phyloP scores from a whole-genome alignment of 768 basidiomycete genomes.

The Cyclocybe cylindracea region DNA sequence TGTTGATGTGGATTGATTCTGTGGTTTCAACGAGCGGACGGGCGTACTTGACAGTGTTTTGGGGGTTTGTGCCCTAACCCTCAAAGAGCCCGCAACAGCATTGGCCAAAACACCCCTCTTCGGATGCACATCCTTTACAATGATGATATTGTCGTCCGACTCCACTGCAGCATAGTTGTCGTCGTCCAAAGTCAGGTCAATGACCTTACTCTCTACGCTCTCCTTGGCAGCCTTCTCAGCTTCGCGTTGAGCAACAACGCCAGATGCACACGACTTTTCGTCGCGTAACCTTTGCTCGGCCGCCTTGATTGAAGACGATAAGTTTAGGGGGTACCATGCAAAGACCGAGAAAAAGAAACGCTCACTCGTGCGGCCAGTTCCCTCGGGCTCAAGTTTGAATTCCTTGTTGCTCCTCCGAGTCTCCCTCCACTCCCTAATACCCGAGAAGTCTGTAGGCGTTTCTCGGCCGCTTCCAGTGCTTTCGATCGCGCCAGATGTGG shows the following conservation, averaged over 20 bases:
- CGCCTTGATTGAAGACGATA: constrained; percentile 53
- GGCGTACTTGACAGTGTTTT: background rate
- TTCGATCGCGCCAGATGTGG: constrained; percentile 63
- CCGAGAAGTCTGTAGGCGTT: constrained; percentile 47
- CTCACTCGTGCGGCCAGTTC: constrained; percentile 75
- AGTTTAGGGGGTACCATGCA: background rate
- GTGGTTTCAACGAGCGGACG: background rate
- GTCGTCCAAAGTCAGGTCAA: constrained; percentile 56
- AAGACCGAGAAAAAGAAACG: background rate
- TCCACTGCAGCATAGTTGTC: constrained; percentile 13
- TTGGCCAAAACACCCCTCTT: background rate
- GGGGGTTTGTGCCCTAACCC: background rate
- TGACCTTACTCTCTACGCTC: constrained; percentile 59
- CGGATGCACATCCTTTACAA: constrained; percentile 25
- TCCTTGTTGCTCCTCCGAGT: constrained; percentile 48
- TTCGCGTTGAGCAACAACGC: constrained; percentile 55
- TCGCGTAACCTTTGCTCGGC: constrained; percentile 80
- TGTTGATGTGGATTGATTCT: background rate
- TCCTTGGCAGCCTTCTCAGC: constrained; percentile 69
- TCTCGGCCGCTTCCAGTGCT: constrained; percentile 82
- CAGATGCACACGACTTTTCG: constrained; percentile 73
- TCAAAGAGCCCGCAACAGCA: constrained; percentile 21
- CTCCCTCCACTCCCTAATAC: constrained; percentile 56
- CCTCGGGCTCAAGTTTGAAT: constrained; percentile 53
- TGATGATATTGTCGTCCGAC: constrained; percentile 37